phyloP scores from a whole-genome alignment of 2,329 filamentous ascomycete species.

The Apiospora aurea region DNA sequence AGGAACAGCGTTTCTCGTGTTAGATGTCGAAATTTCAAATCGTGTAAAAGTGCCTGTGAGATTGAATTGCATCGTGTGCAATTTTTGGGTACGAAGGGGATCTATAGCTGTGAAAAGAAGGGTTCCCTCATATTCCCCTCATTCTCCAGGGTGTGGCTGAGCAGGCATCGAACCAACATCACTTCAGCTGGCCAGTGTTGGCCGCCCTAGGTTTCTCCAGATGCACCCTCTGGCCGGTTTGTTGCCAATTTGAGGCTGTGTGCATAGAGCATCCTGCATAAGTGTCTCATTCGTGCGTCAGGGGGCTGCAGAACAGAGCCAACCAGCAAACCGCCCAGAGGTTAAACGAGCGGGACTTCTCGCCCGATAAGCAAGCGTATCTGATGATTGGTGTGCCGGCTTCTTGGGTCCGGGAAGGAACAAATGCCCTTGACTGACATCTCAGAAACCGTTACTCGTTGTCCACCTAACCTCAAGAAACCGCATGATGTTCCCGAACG shows the following conservation, averaged over 20 bases:
- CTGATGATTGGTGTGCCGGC: neutral
- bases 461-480: too few species aligned
- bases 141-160: neutral
- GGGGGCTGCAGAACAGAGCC: neutral
- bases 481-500: neutral
- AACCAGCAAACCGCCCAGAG: neutral
- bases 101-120: neutral
- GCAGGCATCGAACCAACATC: neutral
- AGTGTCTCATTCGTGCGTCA: conserved; percentile 4
- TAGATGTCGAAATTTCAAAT: too few species aligned
- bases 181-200: neutral
- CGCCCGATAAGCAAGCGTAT: neutral
- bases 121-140: neutral
- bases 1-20: neutral
- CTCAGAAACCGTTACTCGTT: too few species aligned
- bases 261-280: neutral
- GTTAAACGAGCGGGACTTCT: neutral
- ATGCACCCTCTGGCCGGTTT: neutral
- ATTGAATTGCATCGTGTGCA: neutral
- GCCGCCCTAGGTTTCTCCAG: neutral
- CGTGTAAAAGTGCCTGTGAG: too few species aligned
- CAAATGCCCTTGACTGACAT: neutral
- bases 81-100: neutral
- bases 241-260: neutral
- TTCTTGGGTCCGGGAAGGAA: neutral